Evolutionary conservation across 169 alveolate genomes (phyloP), one percentile per base, ranked within the genome.

Genomic region (Plasmodium knowlesi): DNA sequence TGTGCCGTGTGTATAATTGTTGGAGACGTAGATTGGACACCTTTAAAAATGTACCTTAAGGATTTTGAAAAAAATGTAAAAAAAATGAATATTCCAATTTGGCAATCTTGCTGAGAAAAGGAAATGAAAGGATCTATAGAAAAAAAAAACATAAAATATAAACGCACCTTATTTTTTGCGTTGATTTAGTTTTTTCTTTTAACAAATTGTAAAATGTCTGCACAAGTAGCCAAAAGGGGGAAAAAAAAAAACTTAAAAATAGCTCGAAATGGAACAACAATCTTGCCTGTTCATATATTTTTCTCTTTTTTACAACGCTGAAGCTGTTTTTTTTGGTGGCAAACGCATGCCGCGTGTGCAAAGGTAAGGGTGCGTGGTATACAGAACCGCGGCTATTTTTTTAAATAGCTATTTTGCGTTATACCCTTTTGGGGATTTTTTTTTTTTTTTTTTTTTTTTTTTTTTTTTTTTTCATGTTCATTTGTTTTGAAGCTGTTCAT

Each of bases 271-370:
- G 61, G 39, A 32, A 86, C 46, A 86, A 74, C 83, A 53, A 70
- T 34, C 67, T 76, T 86, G 54, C 82, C 41, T 86, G 73, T 70
- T 53, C 84, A 86, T 73, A 86, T n/a, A 3, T 53, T 86, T 86
- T 73, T 86, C 81, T 71, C 83, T 67, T 22, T 54, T 19, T 71
- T 30, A 43, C 83, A 37, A 83, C 92, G 39, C 72, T 6, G 34
- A 25, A 46, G n/a, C 6, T 25, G 34, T 8, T 83, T 61, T 46
- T 28, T n/a, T 34, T 2, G 57, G 46, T 19, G 50, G 43, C 9
- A 84, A 14, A 39, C 34, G n/a, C 76, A 67, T 22, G 25, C 32
- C 22, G 43, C 32, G 72, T 80, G 72, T 80, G 72, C 28, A 41
- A 46, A 9, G n/a, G 14, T 80, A 41, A 46, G 8, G n/a, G 14